These are phyloP conservation scores for Zygoascus biomembranicola DNA, from an alignment of 805 yeast genomes.

Conservation along the genomic window DNA sequence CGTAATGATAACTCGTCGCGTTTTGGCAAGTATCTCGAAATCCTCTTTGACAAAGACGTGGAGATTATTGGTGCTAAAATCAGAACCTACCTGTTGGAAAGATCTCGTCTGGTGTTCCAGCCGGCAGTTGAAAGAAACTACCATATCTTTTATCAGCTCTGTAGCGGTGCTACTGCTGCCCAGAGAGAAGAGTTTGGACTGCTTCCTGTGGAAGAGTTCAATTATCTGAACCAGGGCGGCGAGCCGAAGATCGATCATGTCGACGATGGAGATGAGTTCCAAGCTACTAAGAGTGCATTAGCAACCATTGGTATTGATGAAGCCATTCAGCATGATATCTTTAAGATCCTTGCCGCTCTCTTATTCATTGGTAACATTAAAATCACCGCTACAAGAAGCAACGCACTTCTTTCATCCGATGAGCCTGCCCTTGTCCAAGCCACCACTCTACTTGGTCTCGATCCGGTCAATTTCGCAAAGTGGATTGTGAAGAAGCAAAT, in stretches of 20 bases:
- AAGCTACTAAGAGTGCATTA: slow-evolving; percentile 68
- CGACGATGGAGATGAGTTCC: slow-evolving; percentile 75
- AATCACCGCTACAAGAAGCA: slow-evolving; percentile 73
- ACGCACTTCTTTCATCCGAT: slow-evolving; percentile 72
- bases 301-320: slow-evolving; percentile 64
- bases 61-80: slow-evolving; percentile 91
- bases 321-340: slow-evolving; percentile 56
- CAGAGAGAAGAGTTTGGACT: slow-evolving; percentile 54
- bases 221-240: slow-evolving; percentile 87
- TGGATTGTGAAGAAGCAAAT: slow-evolving; percentile 94
- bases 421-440: slow-evolving; percentile 81
- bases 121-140: slow-evolving; percentile 87
- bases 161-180: slow-evolving; percentile 51
- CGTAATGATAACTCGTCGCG: slow-evolving; percentile 97
- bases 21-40: slow-evolving; percentile 93
- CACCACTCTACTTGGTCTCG: slow-evolving; percentile 75
- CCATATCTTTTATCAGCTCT: slow-evolving; percentile 84
- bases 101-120: slow-evolving; percentile 91
- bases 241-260: slow-evolving; percentile 58
- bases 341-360: slow-evolving; percentile 75
- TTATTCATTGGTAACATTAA: slow-evolving; percentile 90
- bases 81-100: slow-evolving; percentile 84
- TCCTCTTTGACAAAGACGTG: slow-evolving; percentile 64
- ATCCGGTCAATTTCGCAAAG: slow-evolving; percentile 64
- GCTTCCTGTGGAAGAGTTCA: slow-evolving; percentile 56